Percentiles rank a stretch among this genome's conserved stretches.
These are phyloP conservation scores for Rhododendron molle DNA, from an alignment of 148 eudicot species.

Conservation along the genomic window DNA sequence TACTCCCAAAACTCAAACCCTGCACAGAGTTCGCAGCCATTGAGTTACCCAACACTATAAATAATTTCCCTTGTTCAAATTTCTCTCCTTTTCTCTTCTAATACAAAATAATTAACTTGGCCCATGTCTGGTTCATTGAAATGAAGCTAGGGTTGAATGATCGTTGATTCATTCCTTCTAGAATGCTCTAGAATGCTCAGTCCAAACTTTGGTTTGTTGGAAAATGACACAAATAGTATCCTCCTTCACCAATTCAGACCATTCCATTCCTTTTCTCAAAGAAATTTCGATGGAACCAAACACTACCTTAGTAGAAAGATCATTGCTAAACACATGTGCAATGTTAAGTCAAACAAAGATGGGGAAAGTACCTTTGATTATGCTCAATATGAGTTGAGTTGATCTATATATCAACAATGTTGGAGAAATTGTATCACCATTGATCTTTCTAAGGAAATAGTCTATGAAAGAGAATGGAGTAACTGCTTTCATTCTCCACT, in stretches of 20 bases:
- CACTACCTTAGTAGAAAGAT: background rate
- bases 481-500: constrained; percentile 80
- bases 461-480: constrained; percentile 78
- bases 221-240: background rate
- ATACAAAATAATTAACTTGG: background rate
- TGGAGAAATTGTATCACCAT: constrained; percentile 40
- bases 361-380: constrained; percentile 42
- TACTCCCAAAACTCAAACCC: constrained; percentile 83
- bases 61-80: constrained; percentile 4
- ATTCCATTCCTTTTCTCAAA: background rate
- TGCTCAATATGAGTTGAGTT: constrained; percentile 49
- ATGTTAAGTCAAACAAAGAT: background rate
- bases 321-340: background rate
- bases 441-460: constrained; percentile 46
- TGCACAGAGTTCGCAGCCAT: constrained; percentile 39
- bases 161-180: background rate
- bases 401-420: constrained; percentile 35
- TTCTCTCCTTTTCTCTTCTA: background rate
- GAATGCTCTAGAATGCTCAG: background rate
- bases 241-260: background rate
- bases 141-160: background rate
- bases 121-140: background rate
- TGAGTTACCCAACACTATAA: constrained; percentile 24
- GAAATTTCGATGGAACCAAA: background rate
- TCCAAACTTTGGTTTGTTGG: background rate